Evolutionary conservation across 805 yeast species (phyloP).

Genomic region (Zygosaccharomyces kombuchaensis): DNA sequence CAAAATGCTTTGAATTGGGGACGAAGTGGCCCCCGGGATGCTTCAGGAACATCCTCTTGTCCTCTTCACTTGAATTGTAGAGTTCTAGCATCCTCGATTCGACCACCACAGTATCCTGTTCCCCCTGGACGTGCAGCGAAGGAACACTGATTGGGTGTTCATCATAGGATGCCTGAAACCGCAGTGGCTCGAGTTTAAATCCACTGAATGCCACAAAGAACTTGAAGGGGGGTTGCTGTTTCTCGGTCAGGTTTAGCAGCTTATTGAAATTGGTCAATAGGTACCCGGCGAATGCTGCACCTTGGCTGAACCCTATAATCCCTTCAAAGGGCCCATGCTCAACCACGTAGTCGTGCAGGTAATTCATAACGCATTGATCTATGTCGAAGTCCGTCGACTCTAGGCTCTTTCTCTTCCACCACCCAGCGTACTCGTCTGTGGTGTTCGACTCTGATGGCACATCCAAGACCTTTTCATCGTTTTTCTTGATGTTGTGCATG

Average conservation of each 20-base stretch:
- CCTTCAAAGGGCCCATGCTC: conserved; percentile 78
- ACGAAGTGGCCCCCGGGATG: conserved; percentile 98
- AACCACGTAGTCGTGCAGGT: conserved; percentile 43
- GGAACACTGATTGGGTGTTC: conserved; percentile 28
- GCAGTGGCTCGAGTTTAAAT: conserved; percentile 34
- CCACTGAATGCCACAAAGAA: conserved; percentile 79
- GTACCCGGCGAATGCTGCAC: conserved; percentile 75
- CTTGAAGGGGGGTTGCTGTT: conserved; percentile 47
- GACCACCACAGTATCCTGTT: conserved; percentile 80
- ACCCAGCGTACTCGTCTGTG: conserved; percentile 42
- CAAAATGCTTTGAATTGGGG: conserved; percentile 66
- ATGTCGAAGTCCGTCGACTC: conserved; percentile 33
- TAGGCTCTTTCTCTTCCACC: conserved; percentile 55
- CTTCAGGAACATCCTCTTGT: conserved; percentile 45
- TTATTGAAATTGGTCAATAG: conserved; percentile 51
- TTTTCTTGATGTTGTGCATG: conserved; percentile 4
- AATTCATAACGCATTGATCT: conserved; percentile 36
- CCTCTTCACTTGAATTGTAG: conserved; percentile 45
- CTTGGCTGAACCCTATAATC: conserved; percentile 86
- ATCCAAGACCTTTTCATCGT: conserved; percentile 28
- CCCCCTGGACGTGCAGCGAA: conserved; percentile 76
- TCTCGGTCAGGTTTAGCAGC: conserved; percentile 36
- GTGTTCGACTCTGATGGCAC: conserved; percentile 37
- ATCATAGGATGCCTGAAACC: conserved; percentile 20
- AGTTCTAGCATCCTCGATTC: conserved; percentile 61